Conservation (phyloP, 139 green algal genomes). For the Chlamydomonas sp. region DNA sequence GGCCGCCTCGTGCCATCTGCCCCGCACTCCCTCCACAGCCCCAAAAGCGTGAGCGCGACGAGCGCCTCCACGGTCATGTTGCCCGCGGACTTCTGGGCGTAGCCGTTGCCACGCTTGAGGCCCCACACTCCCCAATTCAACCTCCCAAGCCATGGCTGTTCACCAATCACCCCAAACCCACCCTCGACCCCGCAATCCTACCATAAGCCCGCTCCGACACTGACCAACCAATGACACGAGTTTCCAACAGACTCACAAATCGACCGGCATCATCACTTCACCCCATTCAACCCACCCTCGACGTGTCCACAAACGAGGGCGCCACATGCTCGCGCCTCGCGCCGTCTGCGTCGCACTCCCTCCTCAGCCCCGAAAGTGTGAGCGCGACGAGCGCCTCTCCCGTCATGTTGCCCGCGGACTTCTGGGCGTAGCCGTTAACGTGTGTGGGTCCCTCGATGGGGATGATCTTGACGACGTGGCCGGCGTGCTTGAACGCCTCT, state of each 20-base stretch:
- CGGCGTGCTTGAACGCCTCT: conserved; percentile 48
- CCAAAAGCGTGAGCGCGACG: conserved; percentile 58
- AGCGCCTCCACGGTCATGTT: conserved; percentile 73
- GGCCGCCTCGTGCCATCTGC: not conserved
- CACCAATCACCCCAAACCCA: too few relatives aligned
- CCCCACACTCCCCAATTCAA: too few relatives aligned
- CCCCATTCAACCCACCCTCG: too few relatives aligned
- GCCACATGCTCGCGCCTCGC: too few relatives aligned
- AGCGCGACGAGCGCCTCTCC: conserved; percentile 66
- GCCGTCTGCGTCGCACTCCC: not conserved
- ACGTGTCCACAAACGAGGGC: too few relatives aligned
- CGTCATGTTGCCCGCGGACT: conserved; percentile 62
- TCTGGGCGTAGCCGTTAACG: conserved; percentile 68
- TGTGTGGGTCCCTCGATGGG: conserved; percentile 78
- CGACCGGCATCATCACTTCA: too few relatives aligned
- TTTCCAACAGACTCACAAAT: too few relatives aligned
- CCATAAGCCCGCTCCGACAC: too few relatives aligned
- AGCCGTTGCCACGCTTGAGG: too few relatives aligned
- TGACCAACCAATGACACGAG: too few relatives aligned
- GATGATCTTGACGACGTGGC: conserved; percentile 80
- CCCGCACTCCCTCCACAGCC: conserved; percentile 36
- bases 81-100: conserved; percentile 45
- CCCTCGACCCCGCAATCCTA: too few relatives aligned
- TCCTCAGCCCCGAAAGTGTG: conserved; percentile 50
- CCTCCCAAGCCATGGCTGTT: too few relatives aligned